phyloP scores from a whole-genome alignment of 1,284 basidiomycete genomes.

The Takashimella koratensis region DNA sequence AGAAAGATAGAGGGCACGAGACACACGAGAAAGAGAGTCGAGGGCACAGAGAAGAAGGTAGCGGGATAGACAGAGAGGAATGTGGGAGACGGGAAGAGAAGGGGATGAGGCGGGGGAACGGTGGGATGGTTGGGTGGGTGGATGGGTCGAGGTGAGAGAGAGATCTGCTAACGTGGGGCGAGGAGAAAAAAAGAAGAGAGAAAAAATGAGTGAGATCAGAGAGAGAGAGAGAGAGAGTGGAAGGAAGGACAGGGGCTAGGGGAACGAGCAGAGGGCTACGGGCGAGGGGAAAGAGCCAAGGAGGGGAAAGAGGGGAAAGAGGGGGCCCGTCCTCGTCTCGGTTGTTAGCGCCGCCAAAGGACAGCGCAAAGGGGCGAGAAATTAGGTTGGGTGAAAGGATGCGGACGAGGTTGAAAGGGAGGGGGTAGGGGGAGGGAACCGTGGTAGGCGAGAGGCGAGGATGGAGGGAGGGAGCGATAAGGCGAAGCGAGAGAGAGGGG shows the following conservation, averaged over 20 bases:
- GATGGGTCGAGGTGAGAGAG: background rate
- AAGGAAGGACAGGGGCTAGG: constrained; percentile 1
- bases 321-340: background rate
- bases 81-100: no score
- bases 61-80: no score
- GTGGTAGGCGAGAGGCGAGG: background rate
- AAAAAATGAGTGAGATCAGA: background rate
- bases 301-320: no score
- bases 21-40: no score
- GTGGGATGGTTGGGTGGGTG: background rate
- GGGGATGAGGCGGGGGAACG: background rate
- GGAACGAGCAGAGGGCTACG: constrained; percentile 11
- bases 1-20: no score
- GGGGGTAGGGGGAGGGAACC: background rate
- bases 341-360: background rate
- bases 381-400: background rate
- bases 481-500: constrained; percentile 1
- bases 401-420: background rate
- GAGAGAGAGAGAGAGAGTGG: background rate
- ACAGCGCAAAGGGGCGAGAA: background rate
- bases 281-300: no score
- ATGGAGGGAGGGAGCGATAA: background rate
- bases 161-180: background rate
- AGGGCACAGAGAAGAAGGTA: no score
- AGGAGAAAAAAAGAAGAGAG: constrained; percentile 6